phyloP scores from a whole-genome alignment of 2,329 filamentous ascomycete genomes.

The Sporothrix inflata region DNA sequence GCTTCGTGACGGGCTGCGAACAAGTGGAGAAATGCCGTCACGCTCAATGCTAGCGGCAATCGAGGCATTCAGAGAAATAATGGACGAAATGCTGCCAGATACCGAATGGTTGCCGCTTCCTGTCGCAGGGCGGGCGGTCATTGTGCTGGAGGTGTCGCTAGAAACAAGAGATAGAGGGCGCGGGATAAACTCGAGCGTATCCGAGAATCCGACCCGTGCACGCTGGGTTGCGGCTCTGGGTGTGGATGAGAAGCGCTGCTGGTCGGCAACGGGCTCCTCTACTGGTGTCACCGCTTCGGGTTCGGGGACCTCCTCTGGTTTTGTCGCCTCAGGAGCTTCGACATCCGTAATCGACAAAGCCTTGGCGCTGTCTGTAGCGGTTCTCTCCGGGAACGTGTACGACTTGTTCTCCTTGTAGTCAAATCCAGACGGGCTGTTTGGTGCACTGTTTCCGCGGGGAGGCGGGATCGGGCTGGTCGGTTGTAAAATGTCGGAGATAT shows the following conservation, averaged over 20 bases:
- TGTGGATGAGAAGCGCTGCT: conserved; percentile 24
- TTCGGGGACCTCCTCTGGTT: not conserved
- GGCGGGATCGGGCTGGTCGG: conserved; percentile 57
- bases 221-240: conserved; percentile 41
- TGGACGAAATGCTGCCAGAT: conserved; percentile 78
- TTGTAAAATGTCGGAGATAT: conserved; percentile 71
- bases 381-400: conserved; percentile 36
- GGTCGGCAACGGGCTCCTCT: conserved; percentile 28
- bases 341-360: conserved; percentile 27
- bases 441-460: conserved; percentile 64
- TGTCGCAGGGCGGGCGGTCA: conserved; percentile 60
- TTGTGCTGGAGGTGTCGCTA: conserved; percentile 78
- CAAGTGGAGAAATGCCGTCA: conserved; percentile 44
- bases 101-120: conserved; percentile 63
- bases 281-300: not conserved
- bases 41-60: conserved; percentile 46
- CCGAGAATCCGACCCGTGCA: conserved; percentile 79
- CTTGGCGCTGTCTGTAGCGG: conserved; percentile 31
- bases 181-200: conserved; percentile 80
- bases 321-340: conserved; percentile 21
- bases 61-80: conserved; percentile 62
- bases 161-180: conserved; percentile 83
- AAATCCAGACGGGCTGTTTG: conserved; percentile 61
- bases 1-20: conserved; percentile 48
- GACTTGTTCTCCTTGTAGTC: conserved; percentile 45